Percentiles rank a stretch among this genome's conserved stretches.
These are phyloP conservation scores for Rhodotorula mucilaginosa DNA, from an alignment of 1,284 basidiomycete species.

Conservation along the genomic window DNA sequence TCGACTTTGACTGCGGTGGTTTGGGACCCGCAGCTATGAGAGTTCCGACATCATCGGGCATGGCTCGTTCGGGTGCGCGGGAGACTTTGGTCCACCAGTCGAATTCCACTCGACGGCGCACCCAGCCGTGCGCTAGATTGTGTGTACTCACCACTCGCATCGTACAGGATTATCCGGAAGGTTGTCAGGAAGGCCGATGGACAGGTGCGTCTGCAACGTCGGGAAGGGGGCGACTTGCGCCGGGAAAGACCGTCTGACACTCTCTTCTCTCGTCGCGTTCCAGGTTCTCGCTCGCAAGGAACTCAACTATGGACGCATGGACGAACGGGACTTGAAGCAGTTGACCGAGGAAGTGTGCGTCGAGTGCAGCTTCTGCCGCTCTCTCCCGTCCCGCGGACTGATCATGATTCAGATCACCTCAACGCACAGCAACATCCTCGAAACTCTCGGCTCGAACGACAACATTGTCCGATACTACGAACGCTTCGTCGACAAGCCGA, in stretches of 20 bases:
- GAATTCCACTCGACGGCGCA: no score
- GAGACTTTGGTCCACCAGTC: not conserved
- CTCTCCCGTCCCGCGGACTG: no score
- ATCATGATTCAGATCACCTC: no score
- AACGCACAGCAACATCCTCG: constrained; percentile 78
- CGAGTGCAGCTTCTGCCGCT: not conserved
- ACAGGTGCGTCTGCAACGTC: constrained; percentile 57
- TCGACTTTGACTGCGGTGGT: not conserved
- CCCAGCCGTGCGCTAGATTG: not conserved
- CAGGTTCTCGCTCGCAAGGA: constrained; percentile 89
- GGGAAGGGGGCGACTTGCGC: not conserved
- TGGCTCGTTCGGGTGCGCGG: constrained; percentile 75
- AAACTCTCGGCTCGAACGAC: constrained; percentile 79
- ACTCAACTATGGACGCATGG: constrained; percentile 93
- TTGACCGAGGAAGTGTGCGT: constrained; percentile 96
- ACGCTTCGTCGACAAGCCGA: constrained; percentile 80
- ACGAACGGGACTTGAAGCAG: constrained; percentile 85
- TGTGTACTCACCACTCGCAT: not conserved
- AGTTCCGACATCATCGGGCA: constrained; percentile 88
- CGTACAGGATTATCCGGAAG: constrained; percentile 76
- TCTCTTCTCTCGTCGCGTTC: no score
- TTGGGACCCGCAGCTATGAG: constrained; percentile 64
- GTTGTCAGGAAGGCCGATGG: constrained; percentile 82
- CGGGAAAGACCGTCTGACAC: not conserved
- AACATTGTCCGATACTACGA: constrained; percentile 94